phyloP scores from a whole-genome alignment of 768 basidiomycete genomes.

The Podaxis carcinomalis region DNA sequence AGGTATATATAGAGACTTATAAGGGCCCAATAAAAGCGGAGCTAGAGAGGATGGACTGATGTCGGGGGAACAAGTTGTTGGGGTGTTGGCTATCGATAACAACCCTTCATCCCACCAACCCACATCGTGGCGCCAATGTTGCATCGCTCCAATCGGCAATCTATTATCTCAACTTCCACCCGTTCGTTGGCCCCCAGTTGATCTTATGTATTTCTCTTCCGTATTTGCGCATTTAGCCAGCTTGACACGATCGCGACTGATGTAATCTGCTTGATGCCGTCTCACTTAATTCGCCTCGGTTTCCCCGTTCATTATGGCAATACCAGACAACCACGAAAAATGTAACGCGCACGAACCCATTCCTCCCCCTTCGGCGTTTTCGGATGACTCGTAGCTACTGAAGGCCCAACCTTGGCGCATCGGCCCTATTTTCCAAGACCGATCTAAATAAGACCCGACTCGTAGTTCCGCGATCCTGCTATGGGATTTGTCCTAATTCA shows the following conservation, averaged over 20 bases:
- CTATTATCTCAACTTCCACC: not conserved
- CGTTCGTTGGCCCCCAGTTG: not conserved
- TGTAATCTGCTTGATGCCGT: not conserved
- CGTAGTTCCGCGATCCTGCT: too few relatives aligned
- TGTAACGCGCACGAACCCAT: not conserved
- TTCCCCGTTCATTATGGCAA: not conserved
- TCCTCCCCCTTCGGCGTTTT: not conserved
- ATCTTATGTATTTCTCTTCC: too few relatives aligned
- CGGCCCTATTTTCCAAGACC: too few relatives aligned
- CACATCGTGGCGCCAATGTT: not conserved
- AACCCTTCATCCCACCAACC: not conserved
- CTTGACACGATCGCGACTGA: not conserved
- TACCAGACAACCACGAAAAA: not conserved
- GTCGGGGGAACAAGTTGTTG: slow-evolving; percentile 17
- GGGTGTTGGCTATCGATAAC: slow-evolving; percentile 24
- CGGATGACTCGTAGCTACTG: not conserved
- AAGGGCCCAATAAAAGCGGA: slow-evolving; percentile 12
- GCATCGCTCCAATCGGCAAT: not conserved
- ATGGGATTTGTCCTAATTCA: too few relatives aligned
- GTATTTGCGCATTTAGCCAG: not conserved
- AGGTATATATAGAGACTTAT: slow-evolving; percentile 9
- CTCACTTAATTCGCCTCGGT: not conserved
- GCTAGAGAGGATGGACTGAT: slow-evolving; percentile 20
- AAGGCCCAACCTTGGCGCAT: too few relatives aligned
- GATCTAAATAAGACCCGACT: too few relatives aligned